Conservation (phyloP, 2,329 filamentous ascomycete species). For the Dactylellina sp. region DNA sequence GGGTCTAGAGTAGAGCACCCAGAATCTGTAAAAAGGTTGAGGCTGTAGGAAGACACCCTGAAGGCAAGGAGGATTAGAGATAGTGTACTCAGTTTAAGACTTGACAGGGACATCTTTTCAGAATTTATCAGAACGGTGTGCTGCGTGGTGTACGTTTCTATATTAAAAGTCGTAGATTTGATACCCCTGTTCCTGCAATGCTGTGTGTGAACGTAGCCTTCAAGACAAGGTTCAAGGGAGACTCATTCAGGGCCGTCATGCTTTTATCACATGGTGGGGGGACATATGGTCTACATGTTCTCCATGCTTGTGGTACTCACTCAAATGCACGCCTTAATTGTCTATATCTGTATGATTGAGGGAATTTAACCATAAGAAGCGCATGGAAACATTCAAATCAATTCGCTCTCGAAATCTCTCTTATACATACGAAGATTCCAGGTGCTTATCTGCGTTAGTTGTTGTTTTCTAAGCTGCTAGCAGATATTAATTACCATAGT, state of each 20-base stretch:
- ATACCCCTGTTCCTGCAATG: background rate
- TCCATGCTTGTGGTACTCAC: background rate
- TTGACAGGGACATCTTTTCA: background rate
- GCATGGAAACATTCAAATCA: background rate
- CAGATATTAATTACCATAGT: too few relatives aligned
- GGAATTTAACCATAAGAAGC: background rate
- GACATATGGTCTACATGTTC: background rate
- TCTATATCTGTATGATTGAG: background rate
- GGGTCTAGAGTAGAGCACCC: background rate
- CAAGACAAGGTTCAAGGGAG: background rate
- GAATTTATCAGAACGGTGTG: background rate
- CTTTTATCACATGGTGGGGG: conserved; percentile 14
- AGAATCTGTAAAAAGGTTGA: conserved; percentile 8
- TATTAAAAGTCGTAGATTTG: background rate
- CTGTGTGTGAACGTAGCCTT: too few relatives aligned
- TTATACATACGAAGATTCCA: too few relatives aligned
- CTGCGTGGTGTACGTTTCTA: background rate
- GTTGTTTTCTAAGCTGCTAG: too few relatives aligned
- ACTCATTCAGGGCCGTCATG: background rate
- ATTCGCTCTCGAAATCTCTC: background rate
- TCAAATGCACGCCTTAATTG: background rate
- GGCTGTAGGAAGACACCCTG: conserved; percentile 11
- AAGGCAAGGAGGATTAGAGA: background rate
- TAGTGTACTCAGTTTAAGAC: background rate
- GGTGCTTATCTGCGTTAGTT: too few relatives aligned